Percentiles rank a stretch among this genome's conserved stretches.
Evolutionary conservation across 1,139 yeast genomes (phyloP).

Genomic region (Kodamaea alishanica): DNA sequence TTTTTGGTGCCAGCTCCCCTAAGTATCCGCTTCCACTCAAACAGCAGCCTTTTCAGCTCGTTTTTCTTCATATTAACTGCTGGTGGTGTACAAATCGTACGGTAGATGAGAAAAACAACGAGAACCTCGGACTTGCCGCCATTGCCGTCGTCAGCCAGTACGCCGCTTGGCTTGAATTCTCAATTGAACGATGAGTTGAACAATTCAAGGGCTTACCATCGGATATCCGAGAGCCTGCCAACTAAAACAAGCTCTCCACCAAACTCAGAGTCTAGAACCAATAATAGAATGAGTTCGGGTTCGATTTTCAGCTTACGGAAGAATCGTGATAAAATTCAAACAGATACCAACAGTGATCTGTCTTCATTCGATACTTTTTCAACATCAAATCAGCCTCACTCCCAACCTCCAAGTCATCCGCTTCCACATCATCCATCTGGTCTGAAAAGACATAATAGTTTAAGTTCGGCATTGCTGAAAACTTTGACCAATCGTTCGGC

Average conservation of each 20-base stretch:
- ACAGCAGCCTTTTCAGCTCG: no score
- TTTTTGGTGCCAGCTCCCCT: no score
- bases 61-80: no score
- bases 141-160: not conserved
- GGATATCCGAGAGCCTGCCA: constrained; percentile 1
- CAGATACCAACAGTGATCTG: constrained; percentile 30
- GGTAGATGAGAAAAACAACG: no score
- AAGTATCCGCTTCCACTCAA: no score
- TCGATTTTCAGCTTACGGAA: constrained; percentile 40
- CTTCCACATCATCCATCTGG: not conserved
- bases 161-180: constrained; percentile 16
- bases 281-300: constrained; percentile 33
- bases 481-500: constrained; percentile 7
- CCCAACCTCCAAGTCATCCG: constrained; percentile 2
- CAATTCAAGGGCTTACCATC: constrained; percentile 31
- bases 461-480: constrained; percentile 1
- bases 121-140: constrained; percentile 1
- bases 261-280: constrained; percentile 6
- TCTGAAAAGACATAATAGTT: constrained; percentile 3
- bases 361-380: constrained; percentile 33
- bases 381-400: constrained; percentile 19
- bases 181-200: constrained; percentile 32
- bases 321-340: constrained; percentile 13
- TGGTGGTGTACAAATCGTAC: no score
- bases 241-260: constrained; percentile 4